Evolutionary conservation across 345 rosid species (phyloP).

Genomic region (Noccaea bulbosa): DNA sequence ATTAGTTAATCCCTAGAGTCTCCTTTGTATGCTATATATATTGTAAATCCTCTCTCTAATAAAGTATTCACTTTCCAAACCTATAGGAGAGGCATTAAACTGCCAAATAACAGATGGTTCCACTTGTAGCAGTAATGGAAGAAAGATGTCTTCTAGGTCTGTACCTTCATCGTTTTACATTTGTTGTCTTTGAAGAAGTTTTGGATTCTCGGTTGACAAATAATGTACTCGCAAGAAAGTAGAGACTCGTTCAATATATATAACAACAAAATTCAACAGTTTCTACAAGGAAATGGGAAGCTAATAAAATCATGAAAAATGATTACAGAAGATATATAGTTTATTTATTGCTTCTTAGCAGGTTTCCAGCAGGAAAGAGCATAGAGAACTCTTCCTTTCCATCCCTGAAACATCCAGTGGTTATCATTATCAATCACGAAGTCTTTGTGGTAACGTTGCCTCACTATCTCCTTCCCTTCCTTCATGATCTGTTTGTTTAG

Average conservation of each 20-base stretch:
- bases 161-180: no score
- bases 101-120: no score
- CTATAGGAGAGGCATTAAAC: no score
- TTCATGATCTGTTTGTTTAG: conserved; percentile 56
- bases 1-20: no score
- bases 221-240: conserved; percentile 16
- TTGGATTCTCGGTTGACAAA: conserved; percentile 5
- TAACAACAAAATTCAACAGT: conserved; percentile 5
- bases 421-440: conserved; percentile 67
- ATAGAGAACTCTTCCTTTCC: conserved; percentile 79
- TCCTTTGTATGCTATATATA: no score
- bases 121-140: no score
- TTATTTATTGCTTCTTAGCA: conserved; percentile 31
- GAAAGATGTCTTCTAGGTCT: no score
- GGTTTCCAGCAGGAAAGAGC: conserved; percentile 83
- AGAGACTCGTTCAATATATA: conserved; percentile 9
- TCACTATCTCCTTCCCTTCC: conserved; percentile 50
- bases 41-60: no score
- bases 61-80: no score
- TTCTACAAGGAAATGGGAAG: conserved; percentile 29
- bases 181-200: background rate
- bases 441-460: conserved; percentile 58
- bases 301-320: background rate
- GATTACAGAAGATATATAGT: background rate
- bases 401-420: conserved; percentile 80